Evolutionary conservation across 1,139 yeast genomes (phyloP), one percentile per base, ranked within the genome.

Genomic region (Kodamaea anthophila): DNA sequence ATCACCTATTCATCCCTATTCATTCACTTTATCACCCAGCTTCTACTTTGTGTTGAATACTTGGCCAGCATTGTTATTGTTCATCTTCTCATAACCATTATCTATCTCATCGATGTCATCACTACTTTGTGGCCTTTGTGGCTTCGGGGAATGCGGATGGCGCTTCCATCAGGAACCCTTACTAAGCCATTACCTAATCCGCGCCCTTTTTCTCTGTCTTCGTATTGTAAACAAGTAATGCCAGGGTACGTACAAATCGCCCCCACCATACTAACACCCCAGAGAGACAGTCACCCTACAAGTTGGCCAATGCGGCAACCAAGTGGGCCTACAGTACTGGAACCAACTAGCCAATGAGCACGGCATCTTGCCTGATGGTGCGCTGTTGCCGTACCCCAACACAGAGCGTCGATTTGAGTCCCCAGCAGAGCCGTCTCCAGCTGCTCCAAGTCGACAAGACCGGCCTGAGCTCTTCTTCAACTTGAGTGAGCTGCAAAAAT

Each of bases 321-420:
- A 91, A 52, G 81, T 91, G 1, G 97, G 97, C 13, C 74, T 84
- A 33, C 84, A 84, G 51, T 91, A 88, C 52, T 91, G 98, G 98
- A 72, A 77, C 30, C 96, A 87, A 55, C 58, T 91, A 34, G 85
- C 95, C 28, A 57, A 65, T 22, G 98, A 91, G 47, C 98, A 91
- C 50, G 96, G 94, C 0, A 80, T 91, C 22, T 65, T 64, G 7
- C 59, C 72, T 1, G 95, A 87, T 53, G 98, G 98, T 3, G 64
- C 74, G 1, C 51, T 56, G 5, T 11, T 32, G 13, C 35, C 41
- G 12, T 36, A 35, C 14, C 43, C 46, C 3, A 30, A 37, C 19
- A 29, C 32, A 9, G 32, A 23, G 21, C 15, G 34, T 29, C 30
- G 33, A 15, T 42, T 39, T 26, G 37, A 33, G 29, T 9, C 35